Base-by-base conservation (phyloP, 768 basidiomycete species). In the Gloeopeniophorella convolvens region DNA sequence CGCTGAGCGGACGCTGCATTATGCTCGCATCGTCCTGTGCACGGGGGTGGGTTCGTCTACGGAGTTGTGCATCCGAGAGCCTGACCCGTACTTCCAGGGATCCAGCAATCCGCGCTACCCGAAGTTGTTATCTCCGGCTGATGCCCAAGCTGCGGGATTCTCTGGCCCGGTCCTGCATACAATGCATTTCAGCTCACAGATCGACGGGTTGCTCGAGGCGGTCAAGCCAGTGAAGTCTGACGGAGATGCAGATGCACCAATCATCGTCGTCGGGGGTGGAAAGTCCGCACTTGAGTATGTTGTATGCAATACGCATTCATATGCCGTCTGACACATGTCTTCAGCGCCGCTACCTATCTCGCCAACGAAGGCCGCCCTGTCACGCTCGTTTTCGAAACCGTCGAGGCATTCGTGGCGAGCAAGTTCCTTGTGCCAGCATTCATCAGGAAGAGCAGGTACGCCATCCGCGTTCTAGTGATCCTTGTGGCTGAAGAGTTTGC, bases 251-350 rank as follows among this genome's bases (percentile, higher is more conserved):
- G 45, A 44, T 11, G 65, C 62, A 12, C 60, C 69, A 0, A 65
- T 76, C 6, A 66, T 82, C 1, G 67, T 85, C 1, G 65, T 83
- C 2, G 83, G 83, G 2, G 78, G 82, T 18, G 83, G 83, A 5
- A 84, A 78, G 60, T 85, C 83, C 3, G 79, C 80, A 0, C 78
- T 80, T 66, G 83, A 85, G 72, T 72, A 34, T 6, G 67, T 13
- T 3, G n/a, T n/a, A n/a, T n/a, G n/a, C n/a, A n/a, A n/a, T n/a
- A n/a, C n/a, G n/a, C n/a, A n/a, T n/a, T n/a, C n/a, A n/a, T n/a
- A n/a, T n/a, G n/a, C n/a, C n/a, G n/a, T 28, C 33, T 42, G 12
- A 40, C 20, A 1, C 32, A 23, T 23, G 21, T 15, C 10, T 20
- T 39, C 37, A 80, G 79, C 46, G 68, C 73, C 40, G 69, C 73